Conservation (phyloP, 208 protist genomes). For the Crithidia sp. region DNA sequence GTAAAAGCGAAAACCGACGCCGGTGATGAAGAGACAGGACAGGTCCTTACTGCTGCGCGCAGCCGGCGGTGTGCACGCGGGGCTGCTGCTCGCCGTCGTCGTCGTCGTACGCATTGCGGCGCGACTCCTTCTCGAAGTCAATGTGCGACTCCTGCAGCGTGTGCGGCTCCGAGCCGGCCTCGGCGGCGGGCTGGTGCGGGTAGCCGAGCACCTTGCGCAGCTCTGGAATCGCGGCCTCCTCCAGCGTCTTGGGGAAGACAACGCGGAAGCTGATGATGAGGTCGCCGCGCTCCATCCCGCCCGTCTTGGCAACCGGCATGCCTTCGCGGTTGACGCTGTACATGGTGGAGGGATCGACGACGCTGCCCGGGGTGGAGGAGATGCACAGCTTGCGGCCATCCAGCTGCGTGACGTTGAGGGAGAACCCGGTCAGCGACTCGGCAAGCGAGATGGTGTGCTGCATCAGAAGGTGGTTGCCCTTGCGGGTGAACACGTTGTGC, state of each 20-base stretch:
- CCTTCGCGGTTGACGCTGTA: constrained; percentile 92
- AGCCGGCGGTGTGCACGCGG: constrained; percentile 65
- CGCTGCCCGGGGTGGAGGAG: constrained; percentile 46
- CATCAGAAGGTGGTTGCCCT: constrained; percentile 96
- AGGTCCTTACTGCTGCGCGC: constrained; percentile 74
- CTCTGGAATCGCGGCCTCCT: constrained; percentile 34
- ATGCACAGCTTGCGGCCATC: constrained; percentile 90
- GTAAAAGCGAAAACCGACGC: not conserved
- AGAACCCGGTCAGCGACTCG: constrained; percentile 96
- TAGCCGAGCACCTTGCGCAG: constrained; percentile 85
- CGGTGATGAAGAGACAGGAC: not conserved
- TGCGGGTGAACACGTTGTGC: constrained; percentile 93
- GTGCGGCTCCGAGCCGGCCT: constrained; percentile 55
- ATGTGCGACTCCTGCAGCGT: constrained; percentile 67
- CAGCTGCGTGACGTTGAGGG: constrained; percentile 90
- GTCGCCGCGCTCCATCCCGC: constrained; percentile 90
- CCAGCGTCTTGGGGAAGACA: constrained; percentile 83
- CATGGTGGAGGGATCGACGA: constrained; percentile 89
- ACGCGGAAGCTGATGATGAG: constrained; percentile 92
- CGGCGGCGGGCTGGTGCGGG: constrained; percentile 46
- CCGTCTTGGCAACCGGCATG: constrained; percentile 92
- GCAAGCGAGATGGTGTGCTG: constrained; percentile 90
- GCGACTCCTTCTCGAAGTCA: constrained; percentile 81
- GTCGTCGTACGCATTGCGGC: constrained; percentile 60
- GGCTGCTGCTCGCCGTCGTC: constrained; percentile 67